Evolutionary conservation across 345 rosid genomes (phyloP).

Genomic region (Rhodomyrtus tomentosa): DNA sequence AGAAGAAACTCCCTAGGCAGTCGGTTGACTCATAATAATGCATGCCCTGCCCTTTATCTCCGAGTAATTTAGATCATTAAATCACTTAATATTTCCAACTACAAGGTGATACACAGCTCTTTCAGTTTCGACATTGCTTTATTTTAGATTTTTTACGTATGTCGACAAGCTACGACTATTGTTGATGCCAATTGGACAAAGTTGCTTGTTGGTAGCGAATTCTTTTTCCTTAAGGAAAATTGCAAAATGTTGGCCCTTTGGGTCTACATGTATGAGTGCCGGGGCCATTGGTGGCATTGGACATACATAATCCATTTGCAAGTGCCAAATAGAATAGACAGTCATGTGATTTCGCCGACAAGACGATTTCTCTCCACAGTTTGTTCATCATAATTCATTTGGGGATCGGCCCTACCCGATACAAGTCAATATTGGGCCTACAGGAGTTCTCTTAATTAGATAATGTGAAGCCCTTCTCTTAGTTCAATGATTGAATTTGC

Average conservation of each 20-base stretch:
- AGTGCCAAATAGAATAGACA: conserved; percentile 1
- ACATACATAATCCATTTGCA: background rate
- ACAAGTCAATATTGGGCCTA: background rate
- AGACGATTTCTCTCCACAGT: conserved; percentile 8
- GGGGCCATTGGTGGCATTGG: background rate
- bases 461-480: background rate
- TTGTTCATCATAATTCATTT: conserved; percentile 4
- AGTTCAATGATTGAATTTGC: background rate
- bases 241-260: background rate
- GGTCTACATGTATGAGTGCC: conserved; percentile 1
- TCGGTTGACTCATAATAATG: background rate
- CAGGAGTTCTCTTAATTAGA: background rate
- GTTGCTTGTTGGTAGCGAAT: background rate
- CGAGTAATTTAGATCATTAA: background rate
- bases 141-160: background rate
- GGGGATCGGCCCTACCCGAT: conserved; percentile 2
- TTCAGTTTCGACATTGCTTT: background rate
- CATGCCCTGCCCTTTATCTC: background rate
- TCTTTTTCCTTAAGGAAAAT: background rate
- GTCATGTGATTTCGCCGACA: conserved; percentile 7
- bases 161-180: background rate
- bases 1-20: background rate
- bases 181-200: background rate
- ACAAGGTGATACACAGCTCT: background rate
- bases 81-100: background rate